Base-by-base conservation (phyloP, 1,284 basidiomycete genomes). In the Irpex rosettiformis region DNA sequence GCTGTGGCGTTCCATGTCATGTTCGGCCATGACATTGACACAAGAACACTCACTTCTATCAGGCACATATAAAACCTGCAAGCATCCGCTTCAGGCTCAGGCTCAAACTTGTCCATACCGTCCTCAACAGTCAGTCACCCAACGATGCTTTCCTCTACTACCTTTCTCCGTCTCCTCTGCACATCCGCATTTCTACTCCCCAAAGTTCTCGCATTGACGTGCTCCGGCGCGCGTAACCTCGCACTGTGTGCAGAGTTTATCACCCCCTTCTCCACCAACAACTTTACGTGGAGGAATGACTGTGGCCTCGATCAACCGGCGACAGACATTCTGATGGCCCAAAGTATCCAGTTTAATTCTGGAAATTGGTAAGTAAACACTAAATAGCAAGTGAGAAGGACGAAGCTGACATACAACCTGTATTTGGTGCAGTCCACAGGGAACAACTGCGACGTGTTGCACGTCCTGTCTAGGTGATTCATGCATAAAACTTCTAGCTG, bases 211-310 rank as follows among this genome's bases (percentile, higher is more conserved):
- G 4, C 48, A 16, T 47, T 22, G 3, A 28, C 58, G n/a, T 60
- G 58, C 43, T 57, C 58, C 1, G 58, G 58, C 7, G 55, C 49
- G 10, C 25, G 55, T 10, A 60, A 57, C 55, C 37, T 60, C 13
- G 55, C 55, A 7, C 49, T 60, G 3, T 60, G 58, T 37, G 58
- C 58, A 11, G 30, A 57, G 55, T 60, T 53, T 29, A 52, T 60
- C 55, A 52, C 48, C 37, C 58, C 58, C 7, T 60, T 60, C 51
- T 57, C 58, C 18, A 33, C 45, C 1, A 60, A 57, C 55, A 53
- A 16, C 29, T 47, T 57, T 40, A 52, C 55, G 29, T 57, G 45
- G 55, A 16, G 54, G 55, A 29, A 37, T 10, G 27, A 13, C 11
- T 60, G 58, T 25, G 58, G 58, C 8, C 55, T 60, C 25, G 42